Evolutionary conservation across 1,139 yeast genomes (phyloP), one percentile per base, ranked within the genome.

Genomic region (Lodderomyces oxycetoniae): DNA sequence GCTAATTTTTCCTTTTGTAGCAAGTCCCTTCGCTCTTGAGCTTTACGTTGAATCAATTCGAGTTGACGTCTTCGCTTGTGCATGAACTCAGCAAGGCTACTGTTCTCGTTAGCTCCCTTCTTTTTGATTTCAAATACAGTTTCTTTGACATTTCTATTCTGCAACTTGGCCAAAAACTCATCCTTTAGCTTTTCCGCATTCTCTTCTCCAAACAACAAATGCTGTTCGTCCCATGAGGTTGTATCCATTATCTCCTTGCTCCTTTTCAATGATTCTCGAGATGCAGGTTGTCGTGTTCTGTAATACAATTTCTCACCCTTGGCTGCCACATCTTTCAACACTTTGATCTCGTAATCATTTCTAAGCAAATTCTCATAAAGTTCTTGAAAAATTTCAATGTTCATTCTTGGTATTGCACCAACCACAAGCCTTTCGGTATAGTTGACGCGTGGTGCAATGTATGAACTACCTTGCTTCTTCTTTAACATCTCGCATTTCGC

Each of bases 51-150:
- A 34, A 89, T 76, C 5, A 94, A 94, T 0, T 95, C 96, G 40
- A 93, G 70, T 53, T 89, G 96, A 43, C 70, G 70, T 57, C 98
- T 73, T 65, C 98, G 72, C 42, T 77, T 77, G 45, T 80, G 72
- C 98, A 93, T 91, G 50, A 91, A 69, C 35, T 80, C 81, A 25
- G 86, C 84, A 52, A 88, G 62, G 43, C 78, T 79, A 44, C 84
- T 84, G 44, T 82, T 89, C 26, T 59, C 71, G 9, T 39, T 36
- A 7, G 33, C 39, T 24, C 53, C 57, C 35, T 72, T 74, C 47
- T 78, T 76, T 38, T 73, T 69, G 58, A 87, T 82, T 57, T 93
- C 99, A 56, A 93, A 93, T 6, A 93, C 96, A 0, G 98, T 93
- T 53, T 91, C 97, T 50, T 85, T 81, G 31, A 75, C 64, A 34